Evolutionary conservation across 2,329 filamentous ascomycete genomes (phyloP).

Genomic region (Alternaria atra): DNA sequence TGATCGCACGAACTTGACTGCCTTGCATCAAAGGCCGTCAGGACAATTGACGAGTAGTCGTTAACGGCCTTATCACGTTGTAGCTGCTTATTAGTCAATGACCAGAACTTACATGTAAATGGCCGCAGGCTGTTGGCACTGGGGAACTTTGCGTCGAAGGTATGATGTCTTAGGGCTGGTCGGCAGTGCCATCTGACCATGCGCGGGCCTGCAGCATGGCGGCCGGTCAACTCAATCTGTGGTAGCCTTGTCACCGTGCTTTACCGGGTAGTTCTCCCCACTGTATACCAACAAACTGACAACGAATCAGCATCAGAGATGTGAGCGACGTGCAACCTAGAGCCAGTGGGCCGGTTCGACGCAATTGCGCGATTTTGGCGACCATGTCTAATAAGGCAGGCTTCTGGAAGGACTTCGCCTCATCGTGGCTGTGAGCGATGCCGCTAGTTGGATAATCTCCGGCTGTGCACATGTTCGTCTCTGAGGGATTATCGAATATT

Average conservation of each 20-base stretch:
- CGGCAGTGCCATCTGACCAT: conserved; percentile 31
- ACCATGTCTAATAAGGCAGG: conserved; percentile 16
- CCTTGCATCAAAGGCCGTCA: conserved; percentile 19
- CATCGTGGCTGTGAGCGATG: conserved; percentile 27
- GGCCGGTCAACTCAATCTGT: conserved; percentile 26
- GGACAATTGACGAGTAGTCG: conserved; percentile 30
- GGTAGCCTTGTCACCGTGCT: conserved; percentile 15
- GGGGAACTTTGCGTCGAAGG: conserved; percentile 16
- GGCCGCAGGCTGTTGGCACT: conserved; percentile 22
- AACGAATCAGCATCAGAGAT: conserved; percentile 24
- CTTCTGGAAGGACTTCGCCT: conserved; percentile 29
- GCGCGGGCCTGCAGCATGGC: conserved; percentile 18
- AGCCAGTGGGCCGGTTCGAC: conserved; percentile 19
- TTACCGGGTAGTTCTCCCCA: conserved; percentile 16
- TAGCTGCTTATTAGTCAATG: conserved; percentile 27
- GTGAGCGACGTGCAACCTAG: conserved; percentile 16
- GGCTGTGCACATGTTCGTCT: conserved; percentile 1
- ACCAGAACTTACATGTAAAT: conserved; percentile 16
- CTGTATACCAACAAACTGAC: conserved; percentile 7
- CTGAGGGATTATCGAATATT: background rate
- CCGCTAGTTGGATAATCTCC: conserved; percentile 11
- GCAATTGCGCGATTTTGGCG: conserved; percentile 18
- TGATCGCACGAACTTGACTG: conserved; percentile 20
- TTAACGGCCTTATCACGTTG: conserved; percentile 29
- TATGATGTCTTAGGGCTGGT: conserved; percentile 19